Conservation (phyloP, 106 monocot genomes). For the Xerophyta viscosa region DNA sequence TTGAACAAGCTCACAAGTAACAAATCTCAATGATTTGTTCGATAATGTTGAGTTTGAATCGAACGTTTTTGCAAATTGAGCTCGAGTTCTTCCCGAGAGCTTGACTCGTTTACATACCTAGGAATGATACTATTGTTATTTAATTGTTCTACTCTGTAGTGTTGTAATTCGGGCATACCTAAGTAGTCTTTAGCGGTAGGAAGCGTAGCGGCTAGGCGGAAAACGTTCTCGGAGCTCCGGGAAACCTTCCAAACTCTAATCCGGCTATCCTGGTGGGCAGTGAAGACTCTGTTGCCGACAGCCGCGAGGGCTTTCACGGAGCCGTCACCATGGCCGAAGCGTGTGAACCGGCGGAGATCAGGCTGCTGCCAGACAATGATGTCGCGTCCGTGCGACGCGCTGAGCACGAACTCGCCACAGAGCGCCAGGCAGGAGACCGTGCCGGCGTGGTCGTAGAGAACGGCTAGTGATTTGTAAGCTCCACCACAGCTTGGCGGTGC, state of each 20-base stretch:
- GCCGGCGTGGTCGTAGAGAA: constrained; percentile 40
- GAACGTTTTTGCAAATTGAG: too few species aligned
- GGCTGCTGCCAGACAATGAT: constrained; percentile 72
- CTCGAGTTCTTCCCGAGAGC: too few species aligned
- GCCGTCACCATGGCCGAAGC: constrained; percentile 55
- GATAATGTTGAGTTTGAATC: too few species aligned
- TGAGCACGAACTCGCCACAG: constrained; percentile 79
- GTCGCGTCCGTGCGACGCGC: constrained; percentile 56
- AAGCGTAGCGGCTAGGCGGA: constrained; percentile 40
- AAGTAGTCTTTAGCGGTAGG: constrained; percentile 62
- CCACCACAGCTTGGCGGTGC: background rate
- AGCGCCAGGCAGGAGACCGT: constrained; percentile 58
- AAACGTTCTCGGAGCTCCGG: constrained; percentile 31
- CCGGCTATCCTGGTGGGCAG: constrained; percentile 68
- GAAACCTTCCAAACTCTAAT: constrained; percentile 74
- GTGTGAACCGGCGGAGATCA: constrained; percentile 46
- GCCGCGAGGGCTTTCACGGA: constrained; percentile 62
- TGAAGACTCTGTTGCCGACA: constrained; percentile 46
- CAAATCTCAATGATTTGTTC: too few species aligned
- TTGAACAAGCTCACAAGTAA: too few species aligned
- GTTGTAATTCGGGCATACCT: too few species aligned
- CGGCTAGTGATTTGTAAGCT: constrained; percentile 28
- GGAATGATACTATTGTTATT: too few species aligned
- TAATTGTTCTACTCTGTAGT: too few species aligned
- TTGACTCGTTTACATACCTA: too few species aligned